Conservation (phyloP, 345 rosid genomes). For the Corymbia maculata region DNA sequence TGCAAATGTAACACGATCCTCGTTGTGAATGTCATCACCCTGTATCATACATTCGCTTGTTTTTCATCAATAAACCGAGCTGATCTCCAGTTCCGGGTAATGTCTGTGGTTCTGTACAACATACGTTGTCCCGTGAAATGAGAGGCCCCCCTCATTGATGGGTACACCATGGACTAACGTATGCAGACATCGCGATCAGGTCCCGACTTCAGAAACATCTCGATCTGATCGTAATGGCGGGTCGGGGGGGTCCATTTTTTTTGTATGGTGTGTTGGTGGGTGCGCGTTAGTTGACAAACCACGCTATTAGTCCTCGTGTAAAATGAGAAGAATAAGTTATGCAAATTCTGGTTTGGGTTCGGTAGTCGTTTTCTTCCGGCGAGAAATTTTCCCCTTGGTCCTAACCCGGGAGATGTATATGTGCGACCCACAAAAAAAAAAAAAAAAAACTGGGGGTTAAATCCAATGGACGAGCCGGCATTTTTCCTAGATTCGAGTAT, state of each 20-base stretch:
- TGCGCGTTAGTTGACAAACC: not conserved
- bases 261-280: not conserved
- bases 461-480: not conserved
- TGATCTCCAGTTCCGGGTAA: not conserved
- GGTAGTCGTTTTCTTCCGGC: not conserved
- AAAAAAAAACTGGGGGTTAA: not conserved
- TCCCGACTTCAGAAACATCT: not conserved
- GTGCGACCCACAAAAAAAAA: not conserved
- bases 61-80: not conserved
- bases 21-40: not conserved
- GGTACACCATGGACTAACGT: not conserved
- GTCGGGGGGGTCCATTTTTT: not conserved
- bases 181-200: not conserved
- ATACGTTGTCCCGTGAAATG: not conserved
- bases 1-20: not conserved
- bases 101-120: not conserved
- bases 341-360: not conserved
- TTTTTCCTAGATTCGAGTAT: not conserved
- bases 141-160: not conserved
- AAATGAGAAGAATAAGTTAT: not conserved
- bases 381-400: not conserved
- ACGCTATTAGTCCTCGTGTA: not conserved
- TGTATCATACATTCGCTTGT: not conserved
- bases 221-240: not conserved
- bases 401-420: not conserved